Evolutionary conservation across 495 filamentous ascomycete genomes (phyloP), one percentile per base, ranked within the genome.

Genomic region (Apodospora peruviana): DNA sequence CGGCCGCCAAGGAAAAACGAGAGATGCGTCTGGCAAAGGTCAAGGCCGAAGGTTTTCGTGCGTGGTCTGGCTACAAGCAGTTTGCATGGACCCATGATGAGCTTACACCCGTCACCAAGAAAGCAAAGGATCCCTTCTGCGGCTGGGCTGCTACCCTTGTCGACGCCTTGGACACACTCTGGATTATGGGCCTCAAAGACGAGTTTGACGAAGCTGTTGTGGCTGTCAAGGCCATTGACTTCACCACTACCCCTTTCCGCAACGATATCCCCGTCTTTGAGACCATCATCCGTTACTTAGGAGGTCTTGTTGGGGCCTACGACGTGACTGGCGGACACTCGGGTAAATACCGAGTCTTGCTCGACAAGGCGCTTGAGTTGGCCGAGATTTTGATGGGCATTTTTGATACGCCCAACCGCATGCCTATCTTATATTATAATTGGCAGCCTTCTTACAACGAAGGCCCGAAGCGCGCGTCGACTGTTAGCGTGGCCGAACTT

Each of bases 371-470:
- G 8, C 74, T 86, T 25, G 87, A 96, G 67, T 74, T 98, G 40
- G 93, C 81, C 14, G 89, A 96, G 57, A 78, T 98, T 23, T 60
- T 98, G 42, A 95, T 94, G 71, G 83, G 88, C 37, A 84, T 87
- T 11, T 98, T 98, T 65, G 93, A 98, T 66, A 97, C 93, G 7
- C 91, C 93, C 0, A 98, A 98, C 61, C 81, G 91, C 47, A 94
- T 98, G 90, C 93, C 93, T 11, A 63, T 87, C 17, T 80, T 93
- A 2, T 91, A 84, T 65, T 96, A 95, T 66, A 74, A 79, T 40
- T 96, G 90, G 90, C 80, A 81, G 27, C 88, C 90, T 21, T 69
- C 72, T 11, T 81, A 76, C 55, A 81, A 79, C 43, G 76, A 74
- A 27, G 75, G 82, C 44, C 80, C 81, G 10, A 85, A 86, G 57